These are phyloP conservation scores for Colletotrichum echinochloae DNA, from an alignment of 2,329 filamentous ascomycete genomes.

Conservation along the genomic window DNA sequence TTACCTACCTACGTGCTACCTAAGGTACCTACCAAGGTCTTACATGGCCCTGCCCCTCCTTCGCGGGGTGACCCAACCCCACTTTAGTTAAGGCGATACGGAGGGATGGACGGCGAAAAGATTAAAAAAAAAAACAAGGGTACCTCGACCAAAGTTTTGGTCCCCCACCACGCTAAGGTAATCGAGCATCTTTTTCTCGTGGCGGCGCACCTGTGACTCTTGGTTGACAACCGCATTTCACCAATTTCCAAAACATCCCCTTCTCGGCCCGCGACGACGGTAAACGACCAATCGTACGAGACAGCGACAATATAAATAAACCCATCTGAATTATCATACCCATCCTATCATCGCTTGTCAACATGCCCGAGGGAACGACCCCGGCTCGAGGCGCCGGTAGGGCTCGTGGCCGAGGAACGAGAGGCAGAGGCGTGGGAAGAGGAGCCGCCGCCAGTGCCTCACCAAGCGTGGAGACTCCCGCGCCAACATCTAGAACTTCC, in stretches of 20 bases:
- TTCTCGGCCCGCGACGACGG: not conserved
- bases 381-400: constrained; percentile 39
- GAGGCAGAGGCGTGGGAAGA: constrained; percentile 35
- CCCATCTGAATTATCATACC: not conserved
- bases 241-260: not conserved
- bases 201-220: constrained; percentile 17
- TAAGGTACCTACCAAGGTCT: not conserved
- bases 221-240: not conserved
- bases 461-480: constrained; percentile 25
- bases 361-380: constrained; percentile 36
- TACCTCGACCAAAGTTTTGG: constrained; percentile 1
- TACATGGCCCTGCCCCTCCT: not conserved
- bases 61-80: constrained; percentile 28
- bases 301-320: not conserved
- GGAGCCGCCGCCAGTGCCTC: constrained; percentile 24
- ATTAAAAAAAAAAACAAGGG: not conserved
- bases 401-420: constrained; percentile 38
- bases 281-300: not conserved
- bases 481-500: constrained; percentile 20
- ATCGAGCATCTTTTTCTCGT: constrained; percentile 27
- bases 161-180: constrained; percentile 35
- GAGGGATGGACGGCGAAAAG: not conserved
- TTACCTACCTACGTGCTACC: too few relatives aligned
- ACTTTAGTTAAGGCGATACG: not conserved
- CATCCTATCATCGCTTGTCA: not conserved